Conservation (phyloP, 257 asterid species). For the Henckelia pumila region DNA sequence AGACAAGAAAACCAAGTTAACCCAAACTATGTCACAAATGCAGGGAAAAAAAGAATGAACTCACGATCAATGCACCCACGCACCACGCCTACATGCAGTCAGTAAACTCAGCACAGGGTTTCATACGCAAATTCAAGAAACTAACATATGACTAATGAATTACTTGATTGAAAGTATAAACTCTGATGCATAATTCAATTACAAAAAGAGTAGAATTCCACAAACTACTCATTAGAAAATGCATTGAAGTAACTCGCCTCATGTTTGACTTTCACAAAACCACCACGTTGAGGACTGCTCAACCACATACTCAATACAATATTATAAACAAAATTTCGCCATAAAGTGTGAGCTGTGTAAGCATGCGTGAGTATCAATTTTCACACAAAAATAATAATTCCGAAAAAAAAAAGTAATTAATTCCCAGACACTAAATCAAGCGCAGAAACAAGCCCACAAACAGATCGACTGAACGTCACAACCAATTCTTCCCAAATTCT, state of each 20-base stretch:
- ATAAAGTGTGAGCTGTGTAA: conserved; percentile 13
- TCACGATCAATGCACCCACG: conserved; percentile 6
- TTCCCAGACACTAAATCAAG: neutral
- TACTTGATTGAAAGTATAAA: neutral
- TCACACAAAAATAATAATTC: conserved; percentile 21
- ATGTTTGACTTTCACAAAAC: conserved; percentile 10
- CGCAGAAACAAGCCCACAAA: neutral
- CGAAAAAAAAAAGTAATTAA: conserved; percentile 13
- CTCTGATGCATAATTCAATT: neutral
- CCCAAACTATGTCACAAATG: neutral
- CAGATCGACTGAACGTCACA: neutral
- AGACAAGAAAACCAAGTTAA: neutral
- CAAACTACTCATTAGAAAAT: conserved; percentile 9
- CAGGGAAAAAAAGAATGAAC: neutral
- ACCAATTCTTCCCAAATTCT: neutral
- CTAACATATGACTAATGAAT: neutral
- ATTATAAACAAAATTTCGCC: neutral
- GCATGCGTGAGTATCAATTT: conserved; percentile 42
- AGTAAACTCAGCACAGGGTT: conserved; percentile 14
- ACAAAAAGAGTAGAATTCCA: neutral
- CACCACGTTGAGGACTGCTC: conserved; percentile 24
- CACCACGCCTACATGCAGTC: neutral
- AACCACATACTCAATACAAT: conserved; percentile 18
- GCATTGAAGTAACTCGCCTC: neutral
- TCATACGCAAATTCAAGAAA: neutral